Evolutionary conservation across 331 rosid genomes (phyloP).

Genomic region (Dryas integrifolia): DNA sequence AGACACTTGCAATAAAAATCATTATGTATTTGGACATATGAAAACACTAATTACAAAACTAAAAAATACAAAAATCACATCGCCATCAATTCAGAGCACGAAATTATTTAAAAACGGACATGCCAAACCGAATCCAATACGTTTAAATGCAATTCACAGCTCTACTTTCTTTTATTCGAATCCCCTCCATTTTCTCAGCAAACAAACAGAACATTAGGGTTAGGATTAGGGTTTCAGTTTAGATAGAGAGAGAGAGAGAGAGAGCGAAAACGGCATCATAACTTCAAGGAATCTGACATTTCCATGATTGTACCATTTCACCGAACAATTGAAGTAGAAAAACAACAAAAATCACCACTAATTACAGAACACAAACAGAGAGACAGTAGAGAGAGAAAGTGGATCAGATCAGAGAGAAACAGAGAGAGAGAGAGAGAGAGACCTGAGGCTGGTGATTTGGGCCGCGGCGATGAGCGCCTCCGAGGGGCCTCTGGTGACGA

Average conservation of each 20-base stretch:
- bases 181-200: slow-evolving; percentile 17
- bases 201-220: neutral
- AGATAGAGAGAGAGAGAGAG: slow-evolving; percentile 27
- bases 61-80: neutral
- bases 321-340: slow-evolving; percentile 5
- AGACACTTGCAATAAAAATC: neutral
- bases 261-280: slow-evolving; percentile 14
- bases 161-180: neutral
- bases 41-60: neutral
- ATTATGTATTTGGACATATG: neutral
- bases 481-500: slow-evolving; percentile 89
- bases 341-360: slow-evolving; percentile 5
- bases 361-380: neutral
- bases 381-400: slow-evolving; percentile 23
- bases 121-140: neutral
- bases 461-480: slow-evolving; percentile 70
- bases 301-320: slow-evolving; percentile 1
- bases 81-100: neutral
- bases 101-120: neutral
- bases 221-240: slow-evolving; percentile 44
- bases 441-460: slow-evolving; percentile 74
- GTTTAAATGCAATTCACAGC: neutral
- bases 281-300: slow-evolving; percentile 35
- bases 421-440: slow-evolving; percentile 23
- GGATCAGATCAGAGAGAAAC: slow-evolving; percentile 62